A percentile compares a stretch with the other conserved stretches of the same genome.
phyloP scores from a whole-genome alignment of 23 red algal species.

The Gracilaria domingensis region DNA sequence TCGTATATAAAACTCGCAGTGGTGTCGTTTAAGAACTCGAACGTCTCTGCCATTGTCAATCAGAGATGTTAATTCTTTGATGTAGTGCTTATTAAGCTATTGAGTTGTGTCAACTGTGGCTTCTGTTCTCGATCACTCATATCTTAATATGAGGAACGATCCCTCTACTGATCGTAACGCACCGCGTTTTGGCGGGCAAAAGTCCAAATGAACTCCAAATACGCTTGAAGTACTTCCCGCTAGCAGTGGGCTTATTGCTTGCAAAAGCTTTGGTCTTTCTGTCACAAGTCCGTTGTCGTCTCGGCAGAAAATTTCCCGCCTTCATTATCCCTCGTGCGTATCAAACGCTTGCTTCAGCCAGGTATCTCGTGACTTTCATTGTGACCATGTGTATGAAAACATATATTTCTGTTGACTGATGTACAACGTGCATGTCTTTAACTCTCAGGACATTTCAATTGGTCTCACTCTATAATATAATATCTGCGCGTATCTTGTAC shows the following conservation, averaged over 20 bases:
- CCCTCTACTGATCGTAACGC: neutral
- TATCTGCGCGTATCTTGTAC: too few relatives aligned
- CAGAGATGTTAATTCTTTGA: neutral
- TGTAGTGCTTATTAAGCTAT: neutral
- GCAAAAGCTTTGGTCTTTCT: neutral
- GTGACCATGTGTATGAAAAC: neutral
- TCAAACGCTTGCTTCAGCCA: neutral
- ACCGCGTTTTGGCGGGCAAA: neutral
- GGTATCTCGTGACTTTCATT: neutral
- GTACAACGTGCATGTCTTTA: neutral
- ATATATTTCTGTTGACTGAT: slow-evolving; percentile 11
- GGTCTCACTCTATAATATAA: too few relatives aligned
- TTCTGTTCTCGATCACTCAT: neutral
- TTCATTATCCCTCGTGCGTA: neutral
- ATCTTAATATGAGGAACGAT: neutral
- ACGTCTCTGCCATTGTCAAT: neutral
- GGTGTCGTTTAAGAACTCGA: neutral
- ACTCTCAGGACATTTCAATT: neutral
- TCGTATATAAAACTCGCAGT: neutral
- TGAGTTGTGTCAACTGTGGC: neutral
- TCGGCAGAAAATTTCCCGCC: neutral
- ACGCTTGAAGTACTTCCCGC: too few relatives aligned
- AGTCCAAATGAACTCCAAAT: neutral
- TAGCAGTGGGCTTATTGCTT: too few relatives aligned
- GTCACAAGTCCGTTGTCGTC: neutral